Conservation (phyloP, 805 yeast genomes). For the Limtongia smithiae region DNA sequence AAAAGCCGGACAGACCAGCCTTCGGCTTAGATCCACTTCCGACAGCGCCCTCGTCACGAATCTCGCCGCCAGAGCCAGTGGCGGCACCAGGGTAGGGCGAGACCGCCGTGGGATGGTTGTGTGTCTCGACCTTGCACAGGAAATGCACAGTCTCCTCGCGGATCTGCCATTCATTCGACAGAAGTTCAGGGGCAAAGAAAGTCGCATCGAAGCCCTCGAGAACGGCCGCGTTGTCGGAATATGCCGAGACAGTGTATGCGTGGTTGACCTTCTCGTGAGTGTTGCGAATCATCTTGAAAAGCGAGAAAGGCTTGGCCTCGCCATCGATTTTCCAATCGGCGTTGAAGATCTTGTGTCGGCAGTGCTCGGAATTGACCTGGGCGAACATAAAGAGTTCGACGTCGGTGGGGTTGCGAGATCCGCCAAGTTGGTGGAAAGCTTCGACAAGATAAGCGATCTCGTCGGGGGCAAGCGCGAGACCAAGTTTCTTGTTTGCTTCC, state of each 20-base stretch:
- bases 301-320: slow-evolving; percentile 61
- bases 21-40: slow-evolving; percentile 97
- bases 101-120: slow-evolving; percentile 98
- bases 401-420: slow-evolving; percentile 89
- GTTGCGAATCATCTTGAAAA: slow-evolving; percentile 93
- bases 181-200: slow-evolving; percentile 71
- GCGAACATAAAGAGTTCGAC: slow-evolving; percentile 99
- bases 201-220: slow-evolving; percentile 73
- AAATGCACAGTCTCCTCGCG: slow-evolving; percentile 78
- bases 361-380: slow-evolving; percentile 98
- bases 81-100: slow-evolving; percentile 99
- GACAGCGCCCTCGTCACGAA: slow-evolving; percentile 99
- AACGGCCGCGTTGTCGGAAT: slow-evolving; percentile 97
- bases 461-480: slow-evolving; percentile 90
- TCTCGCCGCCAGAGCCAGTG: slow-evolving; percentile 99
- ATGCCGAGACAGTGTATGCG: slow-evolving; percentile 83
- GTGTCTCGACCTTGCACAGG: slow-evolving; percentile 94
- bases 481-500: slow-evolving; percentile 76
- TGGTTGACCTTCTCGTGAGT: slow-evolving; percentile 64
- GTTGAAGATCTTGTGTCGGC: slow-evolving; percentile 97
- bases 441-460: slow-evolving; percentile 84
- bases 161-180: slow-evolving; percentile 68
- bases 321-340: slow-evolving; percentile 98
- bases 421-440: slow-evolving; percentile 64
- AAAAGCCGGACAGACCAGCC: slow-evolving; percentile 92